phyloP scores from a whole-genome alignment of 345 rosid species.

The Gossypium anomalum region DNA sequence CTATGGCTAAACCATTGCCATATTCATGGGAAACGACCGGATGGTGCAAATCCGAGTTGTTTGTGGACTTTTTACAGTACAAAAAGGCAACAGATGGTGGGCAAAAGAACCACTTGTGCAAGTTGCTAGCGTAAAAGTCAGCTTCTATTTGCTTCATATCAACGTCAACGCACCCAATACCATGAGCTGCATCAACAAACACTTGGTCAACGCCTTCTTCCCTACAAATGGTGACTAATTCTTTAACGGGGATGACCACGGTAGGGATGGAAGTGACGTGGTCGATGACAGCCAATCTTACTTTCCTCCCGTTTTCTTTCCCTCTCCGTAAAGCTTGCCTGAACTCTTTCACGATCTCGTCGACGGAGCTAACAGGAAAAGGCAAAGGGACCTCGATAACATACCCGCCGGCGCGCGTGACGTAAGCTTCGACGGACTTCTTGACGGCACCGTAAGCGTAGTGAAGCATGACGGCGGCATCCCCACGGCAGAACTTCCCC shows the following conservation, averaged over 20 bases:
- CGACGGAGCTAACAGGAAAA: conserved; percentile 63
- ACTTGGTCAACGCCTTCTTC: conserved; percentile 86
- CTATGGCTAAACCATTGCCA: conserved; percentile 81
- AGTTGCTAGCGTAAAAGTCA: conserved; percentile 81
- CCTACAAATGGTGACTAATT: conserved; percentile 78
- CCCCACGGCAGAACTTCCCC: conserved; percentile 60
- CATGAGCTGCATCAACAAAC: conserved; percentile 93
- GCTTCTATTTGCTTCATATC: conserved; percentile 90
- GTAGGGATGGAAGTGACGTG: conserved; percentile 93
- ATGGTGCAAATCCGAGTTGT: conserved; percentile 59
- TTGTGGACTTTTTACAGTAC: conserved; percentile 51
- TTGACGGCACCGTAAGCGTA: conserved; percentile 81
- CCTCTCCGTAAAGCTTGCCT: conserved; percentile 57
- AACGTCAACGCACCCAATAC: conserved; percentile 80
- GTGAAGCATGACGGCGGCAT: conserved; percentile 79
- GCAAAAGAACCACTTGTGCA: conserved; percentile 93
- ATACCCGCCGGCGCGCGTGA: conserved; percentile 77
- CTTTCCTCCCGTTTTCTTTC: conserved; percentile 53
- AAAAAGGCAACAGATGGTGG: conserved; percentile 90
- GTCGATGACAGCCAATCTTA: conserved; percentile 86
- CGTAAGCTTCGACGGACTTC: conserved; percentile 84
- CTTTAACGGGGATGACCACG: conserved; percentile 74
- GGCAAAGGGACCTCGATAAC: conserved; percentile 82
- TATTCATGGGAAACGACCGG: conserved; percentile 92
- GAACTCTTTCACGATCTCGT: conserved; percentile 62